These are phyloP conservation scores for Pythium coloratum DNA, from an alignment of 352 stramenopile species.

Conservation along the genomic window DNA sequence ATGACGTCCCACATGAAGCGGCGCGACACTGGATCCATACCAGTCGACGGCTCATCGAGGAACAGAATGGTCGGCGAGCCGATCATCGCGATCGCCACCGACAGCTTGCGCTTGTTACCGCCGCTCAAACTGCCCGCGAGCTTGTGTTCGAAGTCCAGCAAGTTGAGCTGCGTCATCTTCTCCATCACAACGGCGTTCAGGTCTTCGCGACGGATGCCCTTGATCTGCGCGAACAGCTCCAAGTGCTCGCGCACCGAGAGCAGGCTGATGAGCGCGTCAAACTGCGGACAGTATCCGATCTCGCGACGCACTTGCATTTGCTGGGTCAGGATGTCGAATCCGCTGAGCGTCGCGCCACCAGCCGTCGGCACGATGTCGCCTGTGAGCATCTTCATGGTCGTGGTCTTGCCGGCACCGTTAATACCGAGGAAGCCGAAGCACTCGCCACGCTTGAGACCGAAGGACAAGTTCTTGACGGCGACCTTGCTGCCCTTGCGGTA, in stretches of 20 bases:
- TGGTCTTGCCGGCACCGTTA: constrained; percentile 45
- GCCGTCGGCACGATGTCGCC: constrained; percentile 45
- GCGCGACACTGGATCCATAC: constrained; percentile 92
- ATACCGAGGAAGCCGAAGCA: constrained; percentile 85
- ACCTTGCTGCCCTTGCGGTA: constrained; percentile 57
- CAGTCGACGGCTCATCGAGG: constrained; percentile 88
- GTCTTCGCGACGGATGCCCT: constrained; percentile 41
- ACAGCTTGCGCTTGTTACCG: constrained; percentile 94
- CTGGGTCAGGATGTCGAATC: constrained; percentile 33
- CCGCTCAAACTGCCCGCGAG: constrained; percentile 71
- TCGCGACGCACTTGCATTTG: constrained; percentile 31
- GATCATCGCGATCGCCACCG: constrained; percentile 93
- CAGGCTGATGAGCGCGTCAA: constrained; percentile 46
- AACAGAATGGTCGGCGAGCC: constrained; percentile 89
- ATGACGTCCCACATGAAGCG: constrained; percentile 92
- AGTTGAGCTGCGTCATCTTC: constrained; percentile 77
- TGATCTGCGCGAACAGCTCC: constrained; percentile 83
- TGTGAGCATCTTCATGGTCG: constrained; percentile 52
- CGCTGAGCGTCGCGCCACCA: constrained; percentile 26
- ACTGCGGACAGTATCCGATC: constrained; percentile 85
- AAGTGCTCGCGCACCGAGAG: constrained; percentile 77
- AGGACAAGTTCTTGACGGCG: constrained; percentile 57
- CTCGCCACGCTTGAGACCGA: constrained; percentile 62
- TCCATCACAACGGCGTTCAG: constrained; percentile 58
- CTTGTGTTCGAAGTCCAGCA: constrained; percentile 74